A percentile compares a stretch with the other conserved stretches of the same genome.
Evolutionary conservation across 176 grass and related monocot species (phyloP).

Genomic region (Carex pumila): DNA sequence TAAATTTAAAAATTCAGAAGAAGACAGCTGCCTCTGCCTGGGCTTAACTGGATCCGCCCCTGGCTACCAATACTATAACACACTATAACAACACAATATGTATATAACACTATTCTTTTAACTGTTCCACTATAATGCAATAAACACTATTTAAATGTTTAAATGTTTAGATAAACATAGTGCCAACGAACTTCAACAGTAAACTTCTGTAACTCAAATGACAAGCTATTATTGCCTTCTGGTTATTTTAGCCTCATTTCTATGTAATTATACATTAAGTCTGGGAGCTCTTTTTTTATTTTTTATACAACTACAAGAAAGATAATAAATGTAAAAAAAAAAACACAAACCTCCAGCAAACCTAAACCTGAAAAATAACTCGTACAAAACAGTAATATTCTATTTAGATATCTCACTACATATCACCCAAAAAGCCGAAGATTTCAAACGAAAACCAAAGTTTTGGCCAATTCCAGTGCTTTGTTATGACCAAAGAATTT

Average conservation of each 20-base stretch:
- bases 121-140: no score
- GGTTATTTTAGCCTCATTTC: not conserved
- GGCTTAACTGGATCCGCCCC: no score
- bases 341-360: not conserved
- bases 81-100: no score
- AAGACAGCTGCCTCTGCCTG: no score
- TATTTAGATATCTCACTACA: not conserved
- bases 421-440: not conserved
- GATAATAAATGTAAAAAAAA: not conserved
- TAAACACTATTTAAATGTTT: no score
- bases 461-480: slow-evolving; percentile 3
- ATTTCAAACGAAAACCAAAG: slow-evolving; percentile 7
- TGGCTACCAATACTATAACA: no score
- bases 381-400: not conserved
- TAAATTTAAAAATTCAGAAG: no score
- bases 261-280: not conserved
- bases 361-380: not conserved
- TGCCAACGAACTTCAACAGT: no score
- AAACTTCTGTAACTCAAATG: not conserved
- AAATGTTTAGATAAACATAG: no score
- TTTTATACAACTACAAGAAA: not conserved
- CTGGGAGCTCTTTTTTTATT: not conserved
- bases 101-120: no score
- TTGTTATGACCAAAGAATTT: slow-evolving; percentile 2
- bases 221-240: not conserved